phyloP scores from a whole-genome alignment of 129 eudicot species.

The Tanacetum coccineum region DNA sequence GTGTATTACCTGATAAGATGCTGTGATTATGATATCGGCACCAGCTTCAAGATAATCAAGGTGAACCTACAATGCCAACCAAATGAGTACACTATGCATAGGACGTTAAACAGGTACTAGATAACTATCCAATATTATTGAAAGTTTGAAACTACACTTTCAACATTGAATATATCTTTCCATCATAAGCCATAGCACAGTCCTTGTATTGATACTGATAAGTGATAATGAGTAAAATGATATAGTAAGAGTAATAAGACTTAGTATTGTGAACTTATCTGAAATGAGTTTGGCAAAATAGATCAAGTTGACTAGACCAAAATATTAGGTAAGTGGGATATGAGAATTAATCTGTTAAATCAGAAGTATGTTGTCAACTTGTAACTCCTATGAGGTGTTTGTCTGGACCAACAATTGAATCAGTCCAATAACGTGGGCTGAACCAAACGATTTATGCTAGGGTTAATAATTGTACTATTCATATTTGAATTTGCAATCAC shows the following conservation, averaged over 20 bases:
- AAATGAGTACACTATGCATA: background rate
- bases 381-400: no score
- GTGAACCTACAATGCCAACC: constrained; percentile 58
- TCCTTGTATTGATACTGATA: background rate
- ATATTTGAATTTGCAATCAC: no score
- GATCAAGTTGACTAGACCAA: background rate
- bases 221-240: background rate
- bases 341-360: no score
- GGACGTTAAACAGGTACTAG: background rate
- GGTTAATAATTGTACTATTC: no score
- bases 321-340: background rate
- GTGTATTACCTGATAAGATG: constrained; percentile 77
- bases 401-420: no score
- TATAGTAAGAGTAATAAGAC: background rate
- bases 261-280: background rate
- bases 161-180: background rate
- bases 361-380: no score
- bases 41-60: constrained; percentile 96
- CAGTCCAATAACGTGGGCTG: no score
- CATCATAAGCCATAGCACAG: background rate
- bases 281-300: background rate
- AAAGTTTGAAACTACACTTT: background rate
- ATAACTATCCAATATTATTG: background rate
- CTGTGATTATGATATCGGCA: constrained; percentile 69
- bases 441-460: no score